Percentiles rank a stretch among this genome's conserved stretches.
Evolutionary conservation across 805 yeast genomes (phyloP).

Genomic region (Metschnikowia continentalis): DNA sequence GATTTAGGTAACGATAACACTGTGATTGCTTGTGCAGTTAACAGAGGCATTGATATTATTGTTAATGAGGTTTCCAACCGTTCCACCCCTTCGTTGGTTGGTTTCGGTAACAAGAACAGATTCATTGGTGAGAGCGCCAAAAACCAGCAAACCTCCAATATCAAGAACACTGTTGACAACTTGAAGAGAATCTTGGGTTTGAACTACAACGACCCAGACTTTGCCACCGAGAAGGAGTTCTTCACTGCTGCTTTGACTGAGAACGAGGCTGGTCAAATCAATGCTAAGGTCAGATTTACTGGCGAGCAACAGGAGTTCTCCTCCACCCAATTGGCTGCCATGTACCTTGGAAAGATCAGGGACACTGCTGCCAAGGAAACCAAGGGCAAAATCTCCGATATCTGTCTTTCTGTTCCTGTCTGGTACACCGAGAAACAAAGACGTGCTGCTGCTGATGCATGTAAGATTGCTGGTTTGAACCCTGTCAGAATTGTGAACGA

Average conservation of each 20-base stretch:
- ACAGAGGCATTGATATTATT: conserved; percentile 96
- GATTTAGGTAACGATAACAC: conserved; percentile 95
- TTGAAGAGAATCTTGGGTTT: conserved; percentile 90
- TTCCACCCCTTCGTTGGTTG: conserved; percentile 86
- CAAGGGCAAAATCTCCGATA: conserved; percentile 76
- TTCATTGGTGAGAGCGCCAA: conserved; percentile 93
- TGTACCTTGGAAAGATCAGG: conserved; percentile 91
- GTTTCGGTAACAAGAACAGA: conserved; percentile 86
- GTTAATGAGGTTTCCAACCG: conserved; percentile 99
- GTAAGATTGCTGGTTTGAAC: conserved; percentile 92
- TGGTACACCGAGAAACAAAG: conserved; percentile 98
- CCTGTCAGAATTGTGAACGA: conserved; percentile 98
- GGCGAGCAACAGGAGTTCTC: conserved; percentile 78
- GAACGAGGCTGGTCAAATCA: conserved; percentile 67
- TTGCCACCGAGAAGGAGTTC: conserved; percentile 67
- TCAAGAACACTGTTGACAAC: conserved; percentile 94
- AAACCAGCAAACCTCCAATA: conserved; percentile 93
- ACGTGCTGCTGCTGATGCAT: conserved; percentile 93
- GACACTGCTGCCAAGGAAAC: conserved; percentile 76
- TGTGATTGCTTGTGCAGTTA: conserved; percentile 92
- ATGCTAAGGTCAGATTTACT: conserved; percentile 79
- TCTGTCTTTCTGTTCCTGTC: conserved; percentile 90
- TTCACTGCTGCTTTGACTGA: conserved; percentile 70
- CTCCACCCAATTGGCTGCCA: conserved; percentile 87
- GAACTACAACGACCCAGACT: conserved; percentile 68